Base-by-base conservation (phyloP, 208 protist genomes). In the Trypanosoma avium region DNA sequence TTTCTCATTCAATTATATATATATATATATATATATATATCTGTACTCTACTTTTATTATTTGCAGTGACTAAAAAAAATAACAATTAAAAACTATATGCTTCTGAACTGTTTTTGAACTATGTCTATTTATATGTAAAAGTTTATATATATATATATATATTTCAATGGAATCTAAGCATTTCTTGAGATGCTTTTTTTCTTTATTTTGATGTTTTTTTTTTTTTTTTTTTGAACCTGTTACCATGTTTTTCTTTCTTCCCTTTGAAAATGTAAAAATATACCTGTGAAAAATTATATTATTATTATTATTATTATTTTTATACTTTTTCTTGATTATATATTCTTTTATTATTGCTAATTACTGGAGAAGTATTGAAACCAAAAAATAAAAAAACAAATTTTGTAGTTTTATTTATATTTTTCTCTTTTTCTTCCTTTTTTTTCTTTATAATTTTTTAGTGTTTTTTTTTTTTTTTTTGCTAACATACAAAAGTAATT, bases 141-240 rank as follows among this genome's bases (percentile, higher is more conserved):
- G n/a, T n/a, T n/a, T n/a, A n/a, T n/a, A n/a, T n/a, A n/a, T n/a
- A n/a, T n/a, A n/a, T n/a, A n/a, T n/a, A n/a, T n/a, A n/a, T n/a
- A n/a, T n/a, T n/a, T n/a, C n/a, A n/a, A n/a, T n/a, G n/a, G n/a
- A n/a, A n/a, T n/a, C n/a, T n/a, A n/a, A n/a, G n/a, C n/a, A n/a
- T n/a, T n/a, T n/a, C n/a, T n/a, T n/a, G n/a, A n/a, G n/a, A n/a
- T 35, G 17, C 8, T 58, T 47, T 19, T 40, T 55, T 10, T 58
- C 26, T 65, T 7, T 50, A 27, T 53, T 47, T 56, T 9, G 30
- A 52, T 42, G 6, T 5, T 30, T 64, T 47, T 33, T 45, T 52
- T 45, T 57, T 64, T 72, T 58, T 65, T 64, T 26, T 26, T 57
- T 62, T 62, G 61, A 38, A 38, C 35, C 13, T 52, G 9, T 62